Conservation (phyloP, 108 stramenopile genomes). For the Skeletonema tropicum region DNA sequence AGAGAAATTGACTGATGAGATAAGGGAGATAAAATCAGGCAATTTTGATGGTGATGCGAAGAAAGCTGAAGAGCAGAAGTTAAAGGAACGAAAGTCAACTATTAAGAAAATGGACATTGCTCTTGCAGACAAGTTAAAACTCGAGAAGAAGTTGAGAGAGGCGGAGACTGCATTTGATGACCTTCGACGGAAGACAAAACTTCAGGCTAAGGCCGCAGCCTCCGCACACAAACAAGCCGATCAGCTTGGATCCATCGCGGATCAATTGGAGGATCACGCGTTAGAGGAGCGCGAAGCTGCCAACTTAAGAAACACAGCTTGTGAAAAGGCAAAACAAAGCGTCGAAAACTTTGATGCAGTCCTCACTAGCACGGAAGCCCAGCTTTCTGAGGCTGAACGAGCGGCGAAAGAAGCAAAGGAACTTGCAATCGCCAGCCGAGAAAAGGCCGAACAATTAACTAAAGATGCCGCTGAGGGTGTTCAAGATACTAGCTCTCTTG, state of each 20-base stretch:
- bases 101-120: slow-evolving; percentile 45
- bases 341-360: slow-evolving; percentile 59
- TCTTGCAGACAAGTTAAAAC: slow-evolving; percentile 31
- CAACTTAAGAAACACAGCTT: slow-evolving; percentile 63
- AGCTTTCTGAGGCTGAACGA: slow-evolving; percentile 75
- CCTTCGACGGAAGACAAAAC: slow-evolving; percentile 53
- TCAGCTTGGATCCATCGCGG: slow-evolving; percentile 58
- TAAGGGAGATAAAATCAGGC: slow-evolving; percentile 43
- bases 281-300: slow-evolving; percentile 85
- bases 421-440: slow-evolving; percentile 58
- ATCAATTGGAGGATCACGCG: slow-evolving; percentile 82
- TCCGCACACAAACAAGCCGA: slow-evolving; percentile 67
- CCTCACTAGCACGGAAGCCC: slow-evolving; percentile 57
- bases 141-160: slow-evolving; percentile 38
- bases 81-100: slow-evolving; percentile 49
- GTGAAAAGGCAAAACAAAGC: slow-evolving; percentile 64
- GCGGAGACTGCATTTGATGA: slow-evolving; percentile 57
- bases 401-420: slow-evolving; percentile 56
- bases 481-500: slow-evolving; percentile 36
- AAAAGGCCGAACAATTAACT: slow-evolving; percentile 55
- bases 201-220: slow-evolving; percentile 70
- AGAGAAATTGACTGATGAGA: slow-evolving; percentile 69
- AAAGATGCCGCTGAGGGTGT: slow-evolving; percentile 31
- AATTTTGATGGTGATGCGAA: slow-evolving; percentile 61
- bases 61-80: slow-evolving; percentile 6